A percentile compares a stretch with the other conserved stretches of the same genome.
phyloP scores from a whole-genome alignment of 345 rosid species.

The Brassica carinata region DNA sequence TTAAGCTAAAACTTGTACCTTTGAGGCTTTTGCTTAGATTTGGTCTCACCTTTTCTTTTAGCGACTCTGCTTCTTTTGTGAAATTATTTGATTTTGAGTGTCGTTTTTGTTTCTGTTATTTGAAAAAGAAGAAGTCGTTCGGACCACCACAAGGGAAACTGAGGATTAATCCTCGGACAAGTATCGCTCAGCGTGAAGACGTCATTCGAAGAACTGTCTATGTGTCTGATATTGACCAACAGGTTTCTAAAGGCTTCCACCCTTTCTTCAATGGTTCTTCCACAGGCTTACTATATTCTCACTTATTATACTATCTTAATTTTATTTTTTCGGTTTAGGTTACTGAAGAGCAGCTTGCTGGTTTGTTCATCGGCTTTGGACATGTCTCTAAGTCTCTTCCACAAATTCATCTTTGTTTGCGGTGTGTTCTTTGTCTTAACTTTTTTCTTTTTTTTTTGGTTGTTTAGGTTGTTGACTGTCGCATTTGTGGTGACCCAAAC shows the following conservation, averaged over 20 bases:
- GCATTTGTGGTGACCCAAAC: constrained; percentile 94
- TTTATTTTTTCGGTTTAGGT: constrained; percentile 49
- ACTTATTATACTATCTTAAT: not conserved
- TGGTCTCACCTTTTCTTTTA: not conserved
- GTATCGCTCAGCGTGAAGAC: constrained; percentile 86
- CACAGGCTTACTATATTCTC: not conserved
- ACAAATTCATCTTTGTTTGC: constrained; percentile 5
- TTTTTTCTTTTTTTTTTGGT: not conserved
- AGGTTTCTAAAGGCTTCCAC: constrained; percentile 46
- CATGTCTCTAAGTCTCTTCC: constrained; percentile 57
- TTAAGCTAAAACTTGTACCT: constrained; percentile 16
- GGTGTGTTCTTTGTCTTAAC: not conserved
- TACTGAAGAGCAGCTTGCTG: constrained; percentile 96
- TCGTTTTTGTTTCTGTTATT: not conserved
- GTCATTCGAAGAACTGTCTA: constrained; percentile 81
- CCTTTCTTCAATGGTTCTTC: not conserved
- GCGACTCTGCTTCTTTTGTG: not conserved
- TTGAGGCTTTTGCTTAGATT: not conserved
- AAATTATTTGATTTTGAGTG: constrained; percentile 7
- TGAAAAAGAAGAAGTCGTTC: constrained; percentile 60
- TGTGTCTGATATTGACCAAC: constrained; percentile 92
- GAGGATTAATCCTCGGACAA: constrained; percentile 71
- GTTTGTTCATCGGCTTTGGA: constrained; percentile 74
- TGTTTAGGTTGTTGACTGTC: constrained; percentile 81
- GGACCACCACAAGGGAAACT: constrained; percentile 64